These are phyloP conservation scores for Lasiosphaeria hispida DNA, from an alignment of 495 filamentous ascomycete species.

Conservation along the genomic window DNA sequence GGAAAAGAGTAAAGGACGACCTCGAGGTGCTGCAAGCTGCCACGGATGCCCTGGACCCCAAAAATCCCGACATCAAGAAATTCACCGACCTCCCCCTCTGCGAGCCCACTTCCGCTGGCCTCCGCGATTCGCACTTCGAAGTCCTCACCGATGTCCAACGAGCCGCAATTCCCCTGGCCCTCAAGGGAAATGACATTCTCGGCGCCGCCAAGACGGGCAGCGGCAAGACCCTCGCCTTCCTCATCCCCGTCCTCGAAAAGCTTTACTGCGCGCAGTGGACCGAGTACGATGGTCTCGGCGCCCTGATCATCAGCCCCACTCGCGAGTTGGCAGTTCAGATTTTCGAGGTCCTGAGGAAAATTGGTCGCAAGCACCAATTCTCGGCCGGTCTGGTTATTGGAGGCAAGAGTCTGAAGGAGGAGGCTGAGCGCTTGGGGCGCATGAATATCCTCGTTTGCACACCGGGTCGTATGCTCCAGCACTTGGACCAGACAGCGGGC, in stretches of 20 bases:
- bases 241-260: slow-evolving; percentile 89
- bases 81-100: slow-evolving; percentile 88
- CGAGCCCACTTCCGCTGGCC: slow-evolving; percentile 71
- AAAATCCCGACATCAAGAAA: slow-evolving; percentile 45
- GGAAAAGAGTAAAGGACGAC: slow-evolving; percentile 53
- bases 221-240: slow-evolving; percentile 93
- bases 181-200: slow-evolving; percentile 87
- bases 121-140: slow-evolving; percentile 86
- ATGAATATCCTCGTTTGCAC: slow-evolving; percentile 99
- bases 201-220: slow-evolving; percentile 96
- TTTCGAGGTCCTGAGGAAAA: slow-evolving; percentile 88
- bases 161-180: slow-evolving; percentile 75
- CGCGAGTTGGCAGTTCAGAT: slow-evolving; percentile 96
- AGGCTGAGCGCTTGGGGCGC: slow-evolving; percentile 76
- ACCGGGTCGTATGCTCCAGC: slow-evolving; percentile 90
- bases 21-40: slow-evolving; percentile 52
- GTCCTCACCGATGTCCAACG: slow-evolving; percentile 88
- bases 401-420: slow-evolving; percentile 86
- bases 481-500: slow-evolving; percentile 88
- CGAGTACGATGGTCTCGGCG: slow-evolving; percentile 85
- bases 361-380: slow-evolving; percentile 86
- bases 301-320: slow-evolving; percentile 90
- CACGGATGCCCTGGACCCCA: slow-evolving; percentile 47
- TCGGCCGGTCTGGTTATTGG: slow-evolving; percentile 93
- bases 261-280: slow-evolving; percentile 91